Evolutionary conservation across 257 asterid genomes (phyloP).

Genomic region (Cordia subcordata): DNA sequence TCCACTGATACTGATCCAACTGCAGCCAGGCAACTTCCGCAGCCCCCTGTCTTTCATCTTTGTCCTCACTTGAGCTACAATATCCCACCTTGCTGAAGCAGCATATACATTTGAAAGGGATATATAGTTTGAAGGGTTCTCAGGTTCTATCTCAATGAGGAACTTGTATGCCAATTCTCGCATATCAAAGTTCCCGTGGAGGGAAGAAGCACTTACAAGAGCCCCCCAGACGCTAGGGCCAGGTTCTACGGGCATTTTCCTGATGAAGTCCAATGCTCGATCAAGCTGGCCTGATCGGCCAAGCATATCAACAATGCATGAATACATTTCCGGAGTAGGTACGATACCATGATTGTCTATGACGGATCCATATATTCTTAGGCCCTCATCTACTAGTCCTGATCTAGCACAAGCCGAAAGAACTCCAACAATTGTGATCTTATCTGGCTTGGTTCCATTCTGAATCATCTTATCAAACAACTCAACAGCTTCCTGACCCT

Average conservation of each 20-base stretch:
- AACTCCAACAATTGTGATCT: constrained; percentile 41
- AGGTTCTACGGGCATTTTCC: constrained; percentile 41
- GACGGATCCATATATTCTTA: constrained; percentile 34
- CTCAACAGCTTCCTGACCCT: constrained; percentile 39
- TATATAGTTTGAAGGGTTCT: constrained; percentile 56
- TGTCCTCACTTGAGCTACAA: constrained; percentile 49
- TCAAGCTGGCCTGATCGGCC: constrained; percentile 50
- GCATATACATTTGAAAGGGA: constrained; percentile 58
- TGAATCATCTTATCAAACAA: constrained; percentile 47
- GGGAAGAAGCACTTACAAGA: constrained; percentile 43
- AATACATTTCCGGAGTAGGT: constrained; percentile 57
- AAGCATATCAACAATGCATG: constrained; percentile 64
- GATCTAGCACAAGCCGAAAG: constrained; percentile 70
- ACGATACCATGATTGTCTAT: constrained; percentile 22
- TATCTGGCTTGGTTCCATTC: constrained; percentile 44
- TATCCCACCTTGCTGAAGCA: constrained; percentile 58
- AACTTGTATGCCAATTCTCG: constrained; percentile 47
- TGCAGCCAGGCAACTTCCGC: constrained; percentile 55
- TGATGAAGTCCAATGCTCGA: constrained; percentile 45
- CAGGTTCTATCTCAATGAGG: constrained; percentile 53
- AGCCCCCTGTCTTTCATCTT: constrained; percentile 53
- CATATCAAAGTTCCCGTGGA: constrained; percentile 45
- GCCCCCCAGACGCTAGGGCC: constrained; percentile 74
- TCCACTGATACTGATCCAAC: constrained; percentile 58
- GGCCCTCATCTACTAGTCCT: constrained; percentile 51